Evolutionary conservation across 2,329 filamentous ascomycete genomes (phyloP).

Genomic region (Sporothrix inflata): DNA sequence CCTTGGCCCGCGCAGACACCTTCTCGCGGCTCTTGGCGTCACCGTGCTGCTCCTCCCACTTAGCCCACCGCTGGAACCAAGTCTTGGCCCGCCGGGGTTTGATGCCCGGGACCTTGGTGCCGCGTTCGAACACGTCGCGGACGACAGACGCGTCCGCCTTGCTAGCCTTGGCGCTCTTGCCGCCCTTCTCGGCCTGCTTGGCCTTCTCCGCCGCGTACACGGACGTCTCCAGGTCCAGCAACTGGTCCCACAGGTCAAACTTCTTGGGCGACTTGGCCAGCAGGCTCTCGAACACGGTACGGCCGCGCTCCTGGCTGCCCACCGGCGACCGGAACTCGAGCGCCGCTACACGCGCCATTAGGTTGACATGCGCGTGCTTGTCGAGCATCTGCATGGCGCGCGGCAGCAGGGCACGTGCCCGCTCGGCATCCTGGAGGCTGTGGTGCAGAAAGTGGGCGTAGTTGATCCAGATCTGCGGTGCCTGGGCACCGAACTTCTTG

Average conservation of each 20-base stretch:
- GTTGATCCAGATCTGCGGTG: constrained; percentile 85
- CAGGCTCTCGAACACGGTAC: constrained; percentile 91
- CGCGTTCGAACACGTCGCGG: constrained; percentile 80
- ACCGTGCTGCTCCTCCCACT: constrained; percentile 79
- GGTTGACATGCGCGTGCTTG: constrained; percentile 64
- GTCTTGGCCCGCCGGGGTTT: constrained; percentile 82
- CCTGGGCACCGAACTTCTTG: constrained; percentile 84
- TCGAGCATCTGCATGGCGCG: constrained; percentile 85
- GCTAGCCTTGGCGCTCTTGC: constrained; percentile 48
- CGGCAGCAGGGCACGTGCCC: constrained; percentile 75
- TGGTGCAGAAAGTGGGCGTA: constrained; percentile 92
- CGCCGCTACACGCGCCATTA: constrained; percentile 86
- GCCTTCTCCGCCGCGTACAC: constrained; percentile 52
- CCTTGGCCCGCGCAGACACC: constrained; percentile 70
- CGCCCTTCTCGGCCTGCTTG: constrained; percentile 42
- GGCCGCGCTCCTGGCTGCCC: constrained; percentile 85
- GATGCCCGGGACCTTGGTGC: constrained; percentile 68
- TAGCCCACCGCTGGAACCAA: constrained; percentile 90
- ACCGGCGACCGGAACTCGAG: constrained; percentile 85
- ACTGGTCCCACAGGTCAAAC: constrained; percentile 89
- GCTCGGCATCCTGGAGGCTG: constrained; percentile 68
- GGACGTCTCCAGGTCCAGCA: constrained; percentile 80
- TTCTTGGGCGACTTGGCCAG: constrained; percentile 85
- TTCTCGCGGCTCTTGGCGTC: constrained; percentile 70
- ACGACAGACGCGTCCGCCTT: constrained; percentile 59